phyloP scores from a whole-genome alignment of 139 green algal genomes.

The Edaphochlamys debaryana region DNA sequence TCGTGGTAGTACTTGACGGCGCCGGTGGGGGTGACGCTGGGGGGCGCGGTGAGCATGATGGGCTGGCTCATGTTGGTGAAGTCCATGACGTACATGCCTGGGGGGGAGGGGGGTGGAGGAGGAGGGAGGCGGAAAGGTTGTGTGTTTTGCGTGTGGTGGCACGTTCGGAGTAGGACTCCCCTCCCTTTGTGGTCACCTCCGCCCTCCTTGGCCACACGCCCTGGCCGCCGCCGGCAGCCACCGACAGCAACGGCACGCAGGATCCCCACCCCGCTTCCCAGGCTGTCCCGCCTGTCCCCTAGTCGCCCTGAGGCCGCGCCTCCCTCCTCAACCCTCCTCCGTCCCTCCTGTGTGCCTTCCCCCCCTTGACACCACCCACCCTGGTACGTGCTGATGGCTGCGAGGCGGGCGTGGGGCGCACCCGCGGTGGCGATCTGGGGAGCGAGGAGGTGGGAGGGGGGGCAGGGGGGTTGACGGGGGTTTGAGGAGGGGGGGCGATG shows the following conservation, averaged over 20 bases:
- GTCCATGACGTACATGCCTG: slow-evolving; percentile 40
- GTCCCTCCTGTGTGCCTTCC: background rate
- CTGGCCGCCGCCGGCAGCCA: too few species aligned
- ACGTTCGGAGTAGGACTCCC: background rate
- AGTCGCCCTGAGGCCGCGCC: too few species aligned
- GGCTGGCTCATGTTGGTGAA: slow-evolving; percentile 7
- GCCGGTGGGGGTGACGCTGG: background rate
- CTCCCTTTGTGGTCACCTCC: too few species aligned
- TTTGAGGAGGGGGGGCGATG: too few species aligned
- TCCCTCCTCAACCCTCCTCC: background rate
- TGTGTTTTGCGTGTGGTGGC: background rate
- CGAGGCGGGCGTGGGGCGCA: slow-evolving; percentile 18
- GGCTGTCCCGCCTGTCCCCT: too few species aligned
- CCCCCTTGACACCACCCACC: background rate
- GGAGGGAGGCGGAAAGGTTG: background rate
- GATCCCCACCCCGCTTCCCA: too few species aligned
- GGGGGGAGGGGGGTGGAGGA: background rate
- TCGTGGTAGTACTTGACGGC: slow-evolving; percentile 39
- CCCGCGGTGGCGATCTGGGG: slow-evolving; percentile 8
- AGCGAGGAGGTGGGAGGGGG: background rate
- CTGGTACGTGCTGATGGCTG: slow-evolving; percentile 26
- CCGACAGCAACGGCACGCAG: too few species aligned
- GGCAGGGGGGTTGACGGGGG: background rate
- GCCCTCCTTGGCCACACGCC: too few species aligned
- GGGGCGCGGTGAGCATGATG: background rate